Percentiles rank a stretch among this genome's conserved stretches.
phyloP scores from a whole-genome alignment of 768 basidiomycete genomes.

The Mrakia gelida region DNA sequence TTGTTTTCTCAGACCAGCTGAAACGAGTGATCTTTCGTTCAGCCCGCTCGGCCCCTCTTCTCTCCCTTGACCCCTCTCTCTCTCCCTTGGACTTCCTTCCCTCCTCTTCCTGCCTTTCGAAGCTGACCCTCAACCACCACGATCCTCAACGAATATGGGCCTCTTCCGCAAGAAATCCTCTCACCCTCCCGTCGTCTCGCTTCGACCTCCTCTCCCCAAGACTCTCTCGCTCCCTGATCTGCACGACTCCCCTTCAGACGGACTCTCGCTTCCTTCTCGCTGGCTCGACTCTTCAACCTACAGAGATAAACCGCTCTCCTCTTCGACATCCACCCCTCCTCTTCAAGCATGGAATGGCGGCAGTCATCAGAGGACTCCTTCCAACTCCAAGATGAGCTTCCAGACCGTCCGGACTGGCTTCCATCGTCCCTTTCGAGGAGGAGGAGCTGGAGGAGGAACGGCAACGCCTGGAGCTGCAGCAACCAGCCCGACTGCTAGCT shows the following conservation, averaged over 20 bases:
- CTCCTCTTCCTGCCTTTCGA: background rate
- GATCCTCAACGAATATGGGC: background rate
- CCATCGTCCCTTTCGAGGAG: conserved; percentile 1
- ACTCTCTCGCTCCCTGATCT: conserved; percentile 12
- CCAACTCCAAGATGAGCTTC: background rate
- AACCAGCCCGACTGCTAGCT: background rate
- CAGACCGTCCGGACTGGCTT: background rate
- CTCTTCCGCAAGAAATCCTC: conserved; percentile 14
- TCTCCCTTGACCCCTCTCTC: background rate
- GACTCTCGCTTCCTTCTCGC: background rate
- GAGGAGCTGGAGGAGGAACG: too few species aligned
- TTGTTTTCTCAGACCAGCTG: too few species aligned
- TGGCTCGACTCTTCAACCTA: conserved; percentile 1
- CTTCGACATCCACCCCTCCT: background rate
- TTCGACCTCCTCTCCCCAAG: background rate
- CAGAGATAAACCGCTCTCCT: background rate
- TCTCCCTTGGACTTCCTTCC: background rate
- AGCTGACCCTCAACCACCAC: background rate
- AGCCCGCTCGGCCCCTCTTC: too few species aligned
- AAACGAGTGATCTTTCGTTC: too few species aligned
- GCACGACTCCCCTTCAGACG: background rate
- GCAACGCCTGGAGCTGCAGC: background rate
- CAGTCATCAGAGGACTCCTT: background rate
- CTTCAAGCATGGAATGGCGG: background rate
- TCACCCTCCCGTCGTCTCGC: background rate